phyloP scores from a whole-genome alignment of 129 eudicot species.

The Centella asiatica region DNA sequence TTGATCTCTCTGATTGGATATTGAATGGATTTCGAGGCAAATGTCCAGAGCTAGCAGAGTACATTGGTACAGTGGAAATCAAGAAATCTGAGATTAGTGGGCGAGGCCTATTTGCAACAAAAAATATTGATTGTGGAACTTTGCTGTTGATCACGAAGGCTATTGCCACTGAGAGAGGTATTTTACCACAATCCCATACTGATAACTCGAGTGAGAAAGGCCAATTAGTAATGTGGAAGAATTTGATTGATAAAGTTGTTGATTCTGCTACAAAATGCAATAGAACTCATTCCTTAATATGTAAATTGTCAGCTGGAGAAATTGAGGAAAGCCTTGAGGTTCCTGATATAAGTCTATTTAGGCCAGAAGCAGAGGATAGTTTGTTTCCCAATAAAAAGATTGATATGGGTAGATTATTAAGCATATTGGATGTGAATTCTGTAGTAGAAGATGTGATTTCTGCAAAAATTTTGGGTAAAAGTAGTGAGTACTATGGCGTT shows the following conservation, averaged over 20 bases:
- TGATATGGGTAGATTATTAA: slow-evolving; percentile 35
- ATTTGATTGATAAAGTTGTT: slow-evolving; percentile 64
- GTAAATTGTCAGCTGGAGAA: slow-evolving; percentile 54
- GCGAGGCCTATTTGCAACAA: slow-evolving; percentile 64
- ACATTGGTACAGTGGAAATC: slow-evolving; percentile 62
- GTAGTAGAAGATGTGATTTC: slow-evolving; percentile 65
- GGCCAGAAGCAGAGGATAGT: slow-evolving; percentile 47
- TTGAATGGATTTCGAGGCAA: slow-evolving; percentile 55
- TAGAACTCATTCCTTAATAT: slow-evolving; percentile 38
- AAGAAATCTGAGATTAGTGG: slow-evolving; percentile 86
- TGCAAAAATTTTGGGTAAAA: slow-evolving; percentile 49
- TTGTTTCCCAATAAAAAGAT: slow-evolving; percentile 21
- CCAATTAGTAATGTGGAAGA: slow-evolving; percentile 88
- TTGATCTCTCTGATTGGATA: slow-evolving; percentile 69
- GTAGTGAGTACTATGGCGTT: slow-evolving; percentile 63
- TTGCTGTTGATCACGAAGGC: slow-evolving; percentile 70
- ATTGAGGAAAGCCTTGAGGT: slow-evolving; percentile 55
- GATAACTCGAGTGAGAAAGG: slow-evolving; percentile 44
- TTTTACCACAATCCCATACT: slow-evolving; percentile 40
- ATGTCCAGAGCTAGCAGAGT: slow-evolving; percentile 72
- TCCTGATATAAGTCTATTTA: slow-evolving; percentile 47
- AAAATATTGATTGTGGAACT: slow-evolving; percentile 63
- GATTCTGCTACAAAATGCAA: slow-evolving; percentile 43
- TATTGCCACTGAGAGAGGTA: slow-evolving; percentile 75
- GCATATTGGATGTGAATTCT: slow-evolving; percentile 79